These are phyloP conservation scores for Tritrichomonas musculus DNA, from an alignment of 208 protist species.

Conservation along the genomic window DNA sequence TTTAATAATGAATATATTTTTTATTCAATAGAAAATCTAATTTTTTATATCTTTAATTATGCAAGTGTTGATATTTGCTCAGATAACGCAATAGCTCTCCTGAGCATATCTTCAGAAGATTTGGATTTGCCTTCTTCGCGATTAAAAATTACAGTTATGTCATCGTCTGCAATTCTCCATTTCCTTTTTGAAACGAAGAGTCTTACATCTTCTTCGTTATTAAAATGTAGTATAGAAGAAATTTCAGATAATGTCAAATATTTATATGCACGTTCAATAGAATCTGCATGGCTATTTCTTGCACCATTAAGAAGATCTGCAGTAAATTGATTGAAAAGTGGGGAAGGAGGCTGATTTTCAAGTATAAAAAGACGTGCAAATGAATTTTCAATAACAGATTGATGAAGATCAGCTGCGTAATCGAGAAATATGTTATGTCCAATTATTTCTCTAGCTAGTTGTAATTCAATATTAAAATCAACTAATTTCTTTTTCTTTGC, in stretches of 20 bases:
- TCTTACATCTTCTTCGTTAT: background rate
- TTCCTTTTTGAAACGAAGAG: background rate
- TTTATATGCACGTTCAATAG: background rate
- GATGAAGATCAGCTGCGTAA: background rate
- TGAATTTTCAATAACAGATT: background rate
- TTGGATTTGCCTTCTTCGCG: background rate
- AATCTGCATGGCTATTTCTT: conserved; percentile 18
- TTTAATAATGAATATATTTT: no score
- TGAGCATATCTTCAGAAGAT: background rate
- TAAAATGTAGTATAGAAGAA: background rate
- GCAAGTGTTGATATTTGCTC: background rate
- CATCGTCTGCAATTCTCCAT: background rate
- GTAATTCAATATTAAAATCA: conserved; percentile 9
- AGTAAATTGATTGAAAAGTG: background rate
- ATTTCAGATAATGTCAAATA: background rate
- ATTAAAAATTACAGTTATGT: background rate
- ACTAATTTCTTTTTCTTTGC: background rate
- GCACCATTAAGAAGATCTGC: background rate
- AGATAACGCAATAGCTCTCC: background rate
- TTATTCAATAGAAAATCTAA: background rate
- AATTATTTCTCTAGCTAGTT: background rate
- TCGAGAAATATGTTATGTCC: background rate
- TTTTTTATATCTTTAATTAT: background rate
- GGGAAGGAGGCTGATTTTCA: background rate
- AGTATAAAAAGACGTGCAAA: background rate